Conservation (phyloP, 2,329 filamentous ascomycete genomes). For the Pyrenophora tritici-repentis region DNA sequence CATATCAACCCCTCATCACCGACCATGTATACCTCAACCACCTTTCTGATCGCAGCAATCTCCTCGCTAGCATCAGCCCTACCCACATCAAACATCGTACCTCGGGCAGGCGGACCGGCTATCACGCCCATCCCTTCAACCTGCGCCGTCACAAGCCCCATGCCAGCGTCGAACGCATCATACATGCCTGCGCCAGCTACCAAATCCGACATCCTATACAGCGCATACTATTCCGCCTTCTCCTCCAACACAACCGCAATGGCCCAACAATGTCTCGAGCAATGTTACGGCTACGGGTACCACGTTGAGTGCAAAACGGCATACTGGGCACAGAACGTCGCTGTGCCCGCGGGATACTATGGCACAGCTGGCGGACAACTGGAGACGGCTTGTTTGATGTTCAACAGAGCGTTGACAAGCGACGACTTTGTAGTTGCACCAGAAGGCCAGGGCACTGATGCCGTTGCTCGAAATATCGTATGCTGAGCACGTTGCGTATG, state of each 20-base stretch:
- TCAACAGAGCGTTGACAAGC: constrained; percentile 28
- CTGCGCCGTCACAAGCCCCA: constrained; percentile 43
- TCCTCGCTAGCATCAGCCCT: constrained; percentile 9
- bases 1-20: neutral
- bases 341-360: constrained; percentile 41
- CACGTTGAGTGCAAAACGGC: constrained; percentile 43
- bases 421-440: constrained; percentile 38
- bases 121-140: constrained; percentile 40
- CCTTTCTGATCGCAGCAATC: constrained; percentile 1
- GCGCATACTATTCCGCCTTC: constrained; percentile 42
- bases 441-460: constrained; percentile 37
- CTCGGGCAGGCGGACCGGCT: constrained; percentile 45
- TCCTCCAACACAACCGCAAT: constrained; percentile 33
- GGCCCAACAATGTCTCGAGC: constrained; percentile 45
- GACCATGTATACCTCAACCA: constrained; percentile 6
- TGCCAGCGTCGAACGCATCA: constrained; percentile 19
- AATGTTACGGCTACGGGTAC: constrained; percentile 50
- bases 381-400: constrained; percentile 47
- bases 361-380: constrained; percentile 38
- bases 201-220: constrained; percentile 30
- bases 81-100: constrained; percentile 1
- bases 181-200: constrained; percentile 32
- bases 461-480: constrained; percentile 40
- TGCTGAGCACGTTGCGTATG: constrained; percentile 24
- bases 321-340: constrained; percentile 47